Percentiles rank a stretch among this genome's conserved stretches.
phyloP scores from a whole-genome alignment of 495 filamentous ascomycete species.

The Aspergillus cavernicola region DNA sequence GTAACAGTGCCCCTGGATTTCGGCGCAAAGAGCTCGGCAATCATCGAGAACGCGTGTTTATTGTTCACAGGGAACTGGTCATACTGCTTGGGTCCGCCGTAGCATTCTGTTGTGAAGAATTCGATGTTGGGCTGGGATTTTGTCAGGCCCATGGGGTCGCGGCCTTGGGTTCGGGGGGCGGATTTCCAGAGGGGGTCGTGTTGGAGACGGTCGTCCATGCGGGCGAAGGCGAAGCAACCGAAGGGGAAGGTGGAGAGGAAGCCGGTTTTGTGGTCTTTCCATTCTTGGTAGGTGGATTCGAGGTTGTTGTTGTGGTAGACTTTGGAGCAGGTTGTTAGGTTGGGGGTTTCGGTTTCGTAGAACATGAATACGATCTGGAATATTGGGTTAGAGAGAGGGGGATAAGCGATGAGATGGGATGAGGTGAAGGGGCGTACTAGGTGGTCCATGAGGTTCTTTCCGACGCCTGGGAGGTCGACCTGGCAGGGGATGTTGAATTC shows the following conservation, averaged over 20 bases:
- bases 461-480: slow-evolving; percentile 50
- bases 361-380: slow-evolving; percentile 40
- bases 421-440: slow-evolving; percentile 20
- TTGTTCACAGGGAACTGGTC: slow-evolving; percentile 40
- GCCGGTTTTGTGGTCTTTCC: slow-evolving; percentile 48
- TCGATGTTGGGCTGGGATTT: slow-evolving; percentile 48
- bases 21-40: slow-evolving; percentile 38
- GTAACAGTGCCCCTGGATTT: slow-evolving; percentile 41
- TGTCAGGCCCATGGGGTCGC: slow-evolving; percentile 51
- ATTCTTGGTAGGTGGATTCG: slow-evolving; percentile 39
- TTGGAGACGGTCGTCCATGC: slow-evolving; percentile 47
- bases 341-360: slow-evolving; percentile 44
- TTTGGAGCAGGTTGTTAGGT: slow-evolving; percentile 39
- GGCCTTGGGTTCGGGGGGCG: slow-evolving; percentile 36
- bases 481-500: slow-evolving; percentile 45
- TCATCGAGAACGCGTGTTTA: slow-evolving; percentile 41
- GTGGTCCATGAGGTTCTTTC: slow-evolving; percentile 54
- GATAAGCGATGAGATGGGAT: too few species aligned
- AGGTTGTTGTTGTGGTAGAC: slow-evolving; percentile 38
- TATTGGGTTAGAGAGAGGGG: not conserved
- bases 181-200: slow-evolving; percentile 40
- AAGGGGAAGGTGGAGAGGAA: slow-evolving; percentile 51
- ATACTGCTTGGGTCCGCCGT: slow-evolving; percentile 50
- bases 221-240: slow-evolving; percentile 51
- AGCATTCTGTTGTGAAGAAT: slow-evolving; percentile 51